Evolutionary conservation across 164 flowering plant species (phyloP).

Genomic region (Chimonanthus praecox): DNA sequence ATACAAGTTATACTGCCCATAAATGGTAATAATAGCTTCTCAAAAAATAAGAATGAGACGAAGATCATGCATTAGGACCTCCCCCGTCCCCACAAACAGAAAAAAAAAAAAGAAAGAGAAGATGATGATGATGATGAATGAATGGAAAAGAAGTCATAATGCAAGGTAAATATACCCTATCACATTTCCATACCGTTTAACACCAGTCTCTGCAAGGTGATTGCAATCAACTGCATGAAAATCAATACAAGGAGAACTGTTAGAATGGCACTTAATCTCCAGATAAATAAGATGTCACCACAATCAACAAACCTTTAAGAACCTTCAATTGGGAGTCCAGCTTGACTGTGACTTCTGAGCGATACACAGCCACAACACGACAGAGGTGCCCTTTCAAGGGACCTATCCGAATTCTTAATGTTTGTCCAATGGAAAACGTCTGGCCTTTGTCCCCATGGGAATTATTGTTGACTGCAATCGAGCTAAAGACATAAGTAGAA

Average conservation of each 20-base stretch:
- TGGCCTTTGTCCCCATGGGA: conserved; percentile 44
- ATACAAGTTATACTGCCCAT: too few species aligned
- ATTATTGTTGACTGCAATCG: conserved; percentile 39
- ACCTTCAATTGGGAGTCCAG: conserved; percentile 77
- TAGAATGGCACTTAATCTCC: neutral
- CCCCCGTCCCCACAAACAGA: too few species aligned
- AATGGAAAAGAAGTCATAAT: too few species aligned
- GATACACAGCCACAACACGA: conserved; percentile 70
- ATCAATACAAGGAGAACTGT: conserved; percentile 4
- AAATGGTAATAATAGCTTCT: too few species aligned
- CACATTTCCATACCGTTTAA: conserved; percentile 35
- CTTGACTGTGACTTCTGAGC: conserved; percentile 82
- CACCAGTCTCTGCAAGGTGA: conserved; percentile 77
- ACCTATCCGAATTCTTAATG: conserved; percentile 79
- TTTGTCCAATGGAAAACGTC: conserved; percentile 74
- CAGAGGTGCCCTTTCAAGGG: conserved; percentile 89
- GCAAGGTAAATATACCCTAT: conserved; percentile 25
- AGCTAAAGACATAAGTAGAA: neutral
- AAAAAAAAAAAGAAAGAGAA: too few species aligned
- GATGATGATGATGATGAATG: too few species aligned
- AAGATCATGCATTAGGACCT: too few species aligned
- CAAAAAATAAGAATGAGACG: neutral
- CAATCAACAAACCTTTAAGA: conserved; percentile 59
- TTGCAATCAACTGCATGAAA: conserved; percentile 62
- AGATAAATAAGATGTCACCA: neutral